Conservation (phyloP, 192 early-diverging fungal genomes). For the Backusella psychrophila region DNA sequence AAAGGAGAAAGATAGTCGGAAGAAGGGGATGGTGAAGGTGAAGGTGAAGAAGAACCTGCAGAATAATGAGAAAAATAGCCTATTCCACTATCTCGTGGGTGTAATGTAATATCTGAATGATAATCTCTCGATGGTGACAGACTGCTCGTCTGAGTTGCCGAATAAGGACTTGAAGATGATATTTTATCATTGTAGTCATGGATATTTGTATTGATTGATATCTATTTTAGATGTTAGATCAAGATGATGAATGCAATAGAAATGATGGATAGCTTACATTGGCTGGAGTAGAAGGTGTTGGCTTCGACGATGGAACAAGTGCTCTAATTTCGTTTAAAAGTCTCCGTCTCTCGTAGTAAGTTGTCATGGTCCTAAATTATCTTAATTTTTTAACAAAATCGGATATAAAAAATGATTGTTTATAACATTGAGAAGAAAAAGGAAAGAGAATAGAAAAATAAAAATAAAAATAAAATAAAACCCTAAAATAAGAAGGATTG, state of each 20-base stretch:
- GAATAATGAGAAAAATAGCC: conserved; percentile 7
- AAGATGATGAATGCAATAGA: neutral
- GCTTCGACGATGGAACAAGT: conserved; percentile 7
- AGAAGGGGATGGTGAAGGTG: conserved; percentile 16
- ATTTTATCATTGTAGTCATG: conserved; percentile 12
- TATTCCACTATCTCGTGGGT: conserved; percentile 13
- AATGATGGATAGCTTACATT: conserved; percentile 7
- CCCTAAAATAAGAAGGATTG: neutral
- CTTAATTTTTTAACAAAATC: conserved; percentile 4
- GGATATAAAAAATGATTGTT: neutral
- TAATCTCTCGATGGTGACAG: neutral
- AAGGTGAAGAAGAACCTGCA: conserved; percentile 10
- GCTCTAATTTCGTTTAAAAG: conserved; percentile 34
- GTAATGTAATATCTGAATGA: neutral
- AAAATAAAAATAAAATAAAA: neutral
- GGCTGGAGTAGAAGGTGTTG: neutral
- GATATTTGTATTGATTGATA: conserved; percentile 24
- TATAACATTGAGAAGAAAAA: neutral
- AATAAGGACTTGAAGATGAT: neutral
- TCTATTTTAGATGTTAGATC: conserved; percentile 7
- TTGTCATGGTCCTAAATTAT: conserved; percentile 24
- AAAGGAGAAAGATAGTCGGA: neutral
- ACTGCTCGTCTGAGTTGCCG: neutral
- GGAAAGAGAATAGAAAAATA: neutral
- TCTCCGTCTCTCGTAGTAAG: conserved; percentile 33